phyloP scores from a whole-genome alignment of 257 asterid species.

The Gentiana macrophylla region DNA sequence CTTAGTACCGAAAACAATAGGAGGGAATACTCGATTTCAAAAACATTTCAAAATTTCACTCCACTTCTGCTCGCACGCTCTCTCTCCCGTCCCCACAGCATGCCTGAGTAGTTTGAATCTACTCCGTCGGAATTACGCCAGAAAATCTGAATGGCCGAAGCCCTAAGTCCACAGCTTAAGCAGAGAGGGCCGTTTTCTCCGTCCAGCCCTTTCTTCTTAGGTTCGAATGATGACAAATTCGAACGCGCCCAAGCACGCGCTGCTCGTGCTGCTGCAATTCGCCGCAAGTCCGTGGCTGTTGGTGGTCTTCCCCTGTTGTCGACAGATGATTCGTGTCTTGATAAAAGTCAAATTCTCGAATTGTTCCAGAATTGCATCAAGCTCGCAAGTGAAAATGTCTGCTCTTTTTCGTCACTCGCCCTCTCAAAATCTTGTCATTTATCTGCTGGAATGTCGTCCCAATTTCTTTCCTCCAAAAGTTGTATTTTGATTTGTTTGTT shows the following conservation, averaged over 20 bases:
- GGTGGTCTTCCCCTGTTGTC: slow-evolving; percentile 12
- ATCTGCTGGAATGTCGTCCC: neutral
- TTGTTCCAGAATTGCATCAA: slow-evolving; percentile 86
- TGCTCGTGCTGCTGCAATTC: slow-evolving; percentile 84
- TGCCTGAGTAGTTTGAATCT: too few relatives aligned
- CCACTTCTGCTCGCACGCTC: too few relatives aligned
- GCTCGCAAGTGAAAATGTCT: slow-evolving; percentile 91
- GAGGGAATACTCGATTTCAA: too few relatives aligned
- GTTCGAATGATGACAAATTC: slow-evolving; percentile 81
- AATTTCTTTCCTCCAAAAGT: neutral
- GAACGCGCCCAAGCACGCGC: slow-evolving; percentile 98
- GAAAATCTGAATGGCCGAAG: slow-evolving; percentile 44
- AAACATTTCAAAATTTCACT: too few relatives aligned
- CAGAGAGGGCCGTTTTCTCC: slow-evolving; percentile 61
- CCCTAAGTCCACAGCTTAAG: slow-evolving; percentile 61
- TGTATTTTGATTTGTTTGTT: neutral
- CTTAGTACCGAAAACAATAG: too few relatives aligned
- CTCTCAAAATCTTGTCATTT: slow-evolving; percentile 1
- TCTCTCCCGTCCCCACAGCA: too few relatives aligned
- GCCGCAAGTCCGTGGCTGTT: slow-evolving; percentile 50
- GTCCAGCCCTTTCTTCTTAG: slow-evolving; percentile 62
- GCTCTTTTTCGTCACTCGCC: neutral
- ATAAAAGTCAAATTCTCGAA: slow-evolving; percentile 72
- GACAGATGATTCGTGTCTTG: slow-evolving; percentile 36
- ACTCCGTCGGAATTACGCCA: too few relatives aligned